Evolutionary conservation across 345 rosid genomes (phyloP).

Genomic region (Sonneratia caseolaris): DNA sequence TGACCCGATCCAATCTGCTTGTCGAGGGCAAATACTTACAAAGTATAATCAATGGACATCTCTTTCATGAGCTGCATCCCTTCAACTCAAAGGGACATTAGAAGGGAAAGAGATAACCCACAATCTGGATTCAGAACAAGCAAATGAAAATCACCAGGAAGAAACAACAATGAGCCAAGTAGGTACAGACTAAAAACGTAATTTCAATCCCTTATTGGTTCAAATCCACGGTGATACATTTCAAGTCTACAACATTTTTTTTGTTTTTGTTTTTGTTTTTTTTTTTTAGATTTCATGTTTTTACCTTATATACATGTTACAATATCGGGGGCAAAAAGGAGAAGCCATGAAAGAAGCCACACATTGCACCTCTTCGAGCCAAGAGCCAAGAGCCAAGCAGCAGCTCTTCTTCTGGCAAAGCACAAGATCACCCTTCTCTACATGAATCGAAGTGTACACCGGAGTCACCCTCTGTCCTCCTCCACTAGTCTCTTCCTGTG

Average conservation of each 20-base stretch:
- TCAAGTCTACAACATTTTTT: neutral
- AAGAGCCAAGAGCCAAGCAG: neutral
- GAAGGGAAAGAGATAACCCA: too few relatives aligned
- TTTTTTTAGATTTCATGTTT: conserved; percentile 3
- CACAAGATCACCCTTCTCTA: neutral
- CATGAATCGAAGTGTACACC: neutral
- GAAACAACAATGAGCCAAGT: neutral
- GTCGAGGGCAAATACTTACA: too few relatives aligned
- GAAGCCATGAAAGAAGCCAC: neutral
- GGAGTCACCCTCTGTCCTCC: neutral
- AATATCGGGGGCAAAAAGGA: neutral
- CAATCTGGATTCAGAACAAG: too few relatives aligned
- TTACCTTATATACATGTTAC: conserved; percentile 28
- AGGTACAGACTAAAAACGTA: neutral
- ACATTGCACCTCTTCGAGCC: conserved; percentile 3
- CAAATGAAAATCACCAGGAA: neutral
- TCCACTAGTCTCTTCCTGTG: conserved; percentile 7
- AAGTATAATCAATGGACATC: too few relatives aligned
- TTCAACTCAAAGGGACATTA: too few relatives aligned
- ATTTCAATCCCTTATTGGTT: neutral
- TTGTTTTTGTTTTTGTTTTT: neutral
- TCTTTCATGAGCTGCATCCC: too few relatives aligned
- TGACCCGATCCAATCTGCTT: too few relatives aligned
- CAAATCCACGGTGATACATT: neutral
- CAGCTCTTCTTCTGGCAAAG: neutral